A percentile compares a stretch with the other conserved stretches of the same genome.
Evolutionary conservation across 805 yeast genomes (phyloP).

Genomic region (Scheffersomyces amazonensis): DNA sequence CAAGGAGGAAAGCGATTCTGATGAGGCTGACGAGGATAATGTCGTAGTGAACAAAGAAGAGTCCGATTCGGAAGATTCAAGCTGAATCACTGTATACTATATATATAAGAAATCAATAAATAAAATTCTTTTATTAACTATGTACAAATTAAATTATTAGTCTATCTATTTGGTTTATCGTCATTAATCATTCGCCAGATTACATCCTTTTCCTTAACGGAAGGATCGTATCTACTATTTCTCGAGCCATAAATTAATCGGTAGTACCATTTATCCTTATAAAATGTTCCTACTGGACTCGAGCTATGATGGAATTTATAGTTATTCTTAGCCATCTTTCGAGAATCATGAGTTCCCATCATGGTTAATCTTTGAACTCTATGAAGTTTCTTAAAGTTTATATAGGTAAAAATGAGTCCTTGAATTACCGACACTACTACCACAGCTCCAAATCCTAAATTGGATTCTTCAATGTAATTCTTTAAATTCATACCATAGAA

Average conservation of each 20-base stretch:
- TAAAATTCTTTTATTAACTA: neutral
- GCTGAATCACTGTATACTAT: constrained; percentile 4
- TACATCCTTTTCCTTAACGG: constrained; percentile 33
- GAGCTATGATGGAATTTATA: constrained; percentile 3
- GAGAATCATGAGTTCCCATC: constrained; percentile 27
- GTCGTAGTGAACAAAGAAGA: constrained; percentile 21
- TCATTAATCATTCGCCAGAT: constrained; percentile 46
- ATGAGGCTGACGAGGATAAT: constrained; percentile 20
- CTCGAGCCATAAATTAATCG: constrained; percentile 25
- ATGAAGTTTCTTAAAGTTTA: constrained; percentile 55
- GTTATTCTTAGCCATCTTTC: neutral
- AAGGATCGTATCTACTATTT: constrained; percentile 28
- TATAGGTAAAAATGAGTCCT: constrained; percentile 52
- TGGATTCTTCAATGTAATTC: constrained; percentile 71
- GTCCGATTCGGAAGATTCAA: constrained; percentile 15
- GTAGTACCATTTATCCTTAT: constrained; percentile 14
- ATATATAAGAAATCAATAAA: too few relatives aligned
- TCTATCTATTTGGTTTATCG: constrained; percentile 9
- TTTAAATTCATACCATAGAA: constrained; percentile 86
- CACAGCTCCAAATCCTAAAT: constrained; percentile 60
- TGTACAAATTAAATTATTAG: neutral
- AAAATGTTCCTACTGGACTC: constrained; percentile 7
- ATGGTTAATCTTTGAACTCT: constrained; percentile 67
- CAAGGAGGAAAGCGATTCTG: constrained; percentile 11
- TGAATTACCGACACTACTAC: constrained; percentile 48